Evolutionary conservation across 257 asterid species (phyloP).

Genomic region (Striga asiatica): DNA sequence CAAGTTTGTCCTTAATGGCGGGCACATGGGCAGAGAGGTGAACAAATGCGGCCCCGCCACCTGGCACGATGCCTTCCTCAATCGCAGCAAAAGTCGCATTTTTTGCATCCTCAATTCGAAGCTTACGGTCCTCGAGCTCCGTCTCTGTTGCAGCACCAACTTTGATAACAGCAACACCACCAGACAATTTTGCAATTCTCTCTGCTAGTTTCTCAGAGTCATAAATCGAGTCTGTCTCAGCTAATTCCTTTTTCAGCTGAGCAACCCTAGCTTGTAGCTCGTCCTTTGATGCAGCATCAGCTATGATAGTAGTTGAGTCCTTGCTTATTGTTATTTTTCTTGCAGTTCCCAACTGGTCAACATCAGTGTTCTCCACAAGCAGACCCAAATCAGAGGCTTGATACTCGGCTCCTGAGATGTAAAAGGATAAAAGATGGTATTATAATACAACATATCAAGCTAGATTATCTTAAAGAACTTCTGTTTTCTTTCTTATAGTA

Average conservation of each 20-base stretch:
- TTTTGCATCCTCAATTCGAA: slow-evolving; percentile 92
- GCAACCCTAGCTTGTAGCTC: slow-evolving; percentile 86
- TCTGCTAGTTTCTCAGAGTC: slow-evolving; percentile 91
- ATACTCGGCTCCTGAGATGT: slow-evolving; percentile 71
- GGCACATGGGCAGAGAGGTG: slow-evolving; percentile 72
- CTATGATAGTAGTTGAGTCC: slow-evolving; percentile 84
- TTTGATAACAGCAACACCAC: slow-evolving; percentile 95
- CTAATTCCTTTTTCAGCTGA: slow-evolving; percentile 71
- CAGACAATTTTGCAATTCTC: slow-evolving; percentile 89
- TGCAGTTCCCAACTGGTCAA: slow-evolving; percentile 82
- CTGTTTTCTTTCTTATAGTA: too few relatives aligned
- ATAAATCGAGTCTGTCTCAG: slow-evolving; percentile 70
- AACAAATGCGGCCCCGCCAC: slow-evolving; percentile 96
- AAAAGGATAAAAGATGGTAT: too few relatives aligned
- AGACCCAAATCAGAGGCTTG: slow-evolving; percentile 87
- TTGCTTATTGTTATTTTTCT: slow-evolving; percentile 70
- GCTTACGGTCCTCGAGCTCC: slow-evolving; percentile 92
- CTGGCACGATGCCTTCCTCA: slow-evolving; percentile 98
- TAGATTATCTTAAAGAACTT: too few relatives aligned
- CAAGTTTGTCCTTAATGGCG: slow-evolving; percentile 68
- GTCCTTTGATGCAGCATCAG: slow-evolving; percentile 96
- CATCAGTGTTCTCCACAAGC: slow-evolving; percentile 61
- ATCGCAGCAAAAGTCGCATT: slow-evolving; percentile 98
- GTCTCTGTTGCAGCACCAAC: slow-evolving; percentile 99
- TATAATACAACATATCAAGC: too few relatives aligned